phyloP scores from a whole-genome alignment of 108 stramenopile species.

The Aurantiochytrium sp. region DNA sequence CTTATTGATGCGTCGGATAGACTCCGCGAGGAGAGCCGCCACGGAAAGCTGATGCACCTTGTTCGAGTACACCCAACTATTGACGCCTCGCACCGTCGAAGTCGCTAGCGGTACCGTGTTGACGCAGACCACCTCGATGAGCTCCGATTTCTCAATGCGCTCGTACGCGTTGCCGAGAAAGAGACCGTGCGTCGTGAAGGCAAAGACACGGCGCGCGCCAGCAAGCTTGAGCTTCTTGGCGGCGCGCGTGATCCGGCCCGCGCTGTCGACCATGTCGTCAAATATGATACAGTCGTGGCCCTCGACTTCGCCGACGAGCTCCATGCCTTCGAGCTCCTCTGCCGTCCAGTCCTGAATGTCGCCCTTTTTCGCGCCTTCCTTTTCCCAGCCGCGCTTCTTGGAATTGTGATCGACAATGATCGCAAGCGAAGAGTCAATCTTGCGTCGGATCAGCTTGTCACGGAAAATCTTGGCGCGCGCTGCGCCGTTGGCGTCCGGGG shows the following conservation, averaged over 20 bases:
- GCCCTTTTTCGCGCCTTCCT: slow-evolving; percentile 99
- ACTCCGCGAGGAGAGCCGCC: slow-evolving; percentile 89
- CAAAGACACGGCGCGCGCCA: slow-evolving; percentile 93
- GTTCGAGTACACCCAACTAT: slow-evolving; percentile 29
- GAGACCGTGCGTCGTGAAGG: slow-evolving; percentile 94
- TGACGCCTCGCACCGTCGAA: slow-evolving; percentile 40
- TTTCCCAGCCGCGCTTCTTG: slow-evolving; percentile 21
- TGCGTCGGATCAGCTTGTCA: slow-evolving; percentile 51
- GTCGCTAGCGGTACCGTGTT: slow-evolving; percentile 52
- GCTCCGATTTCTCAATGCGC: slow-evolving; percentile 76
- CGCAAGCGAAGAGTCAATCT: neutral
- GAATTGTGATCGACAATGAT: neutral
- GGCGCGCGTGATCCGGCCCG: slow-evolving; percentile 40
- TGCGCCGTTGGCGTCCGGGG: slow-evolving; percentile 98
- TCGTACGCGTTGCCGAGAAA: slow-evolving; percentile 92
- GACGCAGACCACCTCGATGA: slow-evolving; percentile 75
- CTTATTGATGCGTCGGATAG: slow-evolving; percentile 97
- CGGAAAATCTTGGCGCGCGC: slow-evolving; percentile 98
- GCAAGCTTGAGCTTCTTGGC: slow-evolving; percentile 83
- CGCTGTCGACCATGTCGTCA: slow-evolving; percentile 99
- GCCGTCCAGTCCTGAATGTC: slow-evolving; percentile 65
- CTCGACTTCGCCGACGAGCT: slow-evolving; percentile 94
- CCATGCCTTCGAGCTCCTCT: slow-evolving; percentile 87
- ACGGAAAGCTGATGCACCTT: slow-evolving; percentile 88
- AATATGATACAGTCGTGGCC: slow-evolving; percentile 98